Evolutionary conservation across 1,284 basidiomycete species (phyloP).

Genomic region (Microbotryum violaceum): DNA sequence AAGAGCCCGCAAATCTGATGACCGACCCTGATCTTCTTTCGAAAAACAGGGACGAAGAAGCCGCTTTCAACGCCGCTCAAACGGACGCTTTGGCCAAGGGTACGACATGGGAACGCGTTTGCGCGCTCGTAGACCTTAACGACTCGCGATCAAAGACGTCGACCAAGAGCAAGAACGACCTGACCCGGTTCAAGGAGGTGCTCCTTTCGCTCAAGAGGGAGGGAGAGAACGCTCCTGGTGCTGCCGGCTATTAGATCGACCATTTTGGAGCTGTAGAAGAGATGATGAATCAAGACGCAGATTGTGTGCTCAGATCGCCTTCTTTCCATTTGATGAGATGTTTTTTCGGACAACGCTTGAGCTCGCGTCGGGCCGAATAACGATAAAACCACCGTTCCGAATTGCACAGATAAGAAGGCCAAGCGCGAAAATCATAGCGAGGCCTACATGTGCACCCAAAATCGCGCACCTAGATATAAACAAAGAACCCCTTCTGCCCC

Average conservation of each 20-base stretch:
- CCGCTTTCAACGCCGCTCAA: conserved; percentile 65
- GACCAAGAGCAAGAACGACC: conserved; percentile 82
- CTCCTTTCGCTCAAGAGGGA: conserved; percentile 75
- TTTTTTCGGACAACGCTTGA: background rate
- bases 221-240: conserved; percentile 81
- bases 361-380: background rate
- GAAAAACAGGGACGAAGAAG: conserved; percentile 69
- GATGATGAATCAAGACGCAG: background rate
- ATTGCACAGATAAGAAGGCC: no score
- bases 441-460: background rate
- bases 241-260: conserved; percentile 64
- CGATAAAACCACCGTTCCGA: background rate
- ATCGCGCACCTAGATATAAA: conserved; percentile 29
- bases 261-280: background rate
- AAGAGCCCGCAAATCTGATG: background rate
- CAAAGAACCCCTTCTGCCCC: conserved; percentile 39
- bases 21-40: background rate
- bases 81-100: conserved; percentile 74
- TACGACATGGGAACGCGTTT: conserved; percentile 94
- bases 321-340: no score
- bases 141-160: conserved; percentile 95
- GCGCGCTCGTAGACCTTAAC: conserved; percentile 75
- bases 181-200: conserved; percentile 85
- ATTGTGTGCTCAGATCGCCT: background rate
- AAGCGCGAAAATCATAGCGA: background rate